A percentile compares a stretch with the other conserved stretches of the same genome.
phyloP scores from a whole-genome alignment of 148 eudicot species.

The Silene uniflora region DNA sequence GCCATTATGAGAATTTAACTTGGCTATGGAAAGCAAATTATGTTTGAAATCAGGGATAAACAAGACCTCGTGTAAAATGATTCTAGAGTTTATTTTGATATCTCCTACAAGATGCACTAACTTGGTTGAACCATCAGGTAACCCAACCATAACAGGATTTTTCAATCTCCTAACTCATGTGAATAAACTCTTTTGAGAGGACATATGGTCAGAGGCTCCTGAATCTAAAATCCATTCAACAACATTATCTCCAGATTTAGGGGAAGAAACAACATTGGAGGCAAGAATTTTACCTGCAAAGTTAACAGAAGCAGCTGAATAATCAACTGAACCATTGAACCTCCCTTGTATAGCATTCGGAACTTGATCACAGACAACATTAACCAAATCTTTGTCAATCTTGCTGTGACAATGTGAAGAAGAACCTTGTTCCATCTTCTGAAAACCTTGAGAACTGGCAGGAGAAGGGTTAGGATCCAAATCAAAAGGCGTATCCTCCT shows the following conservation, averaged over 20 bases:
- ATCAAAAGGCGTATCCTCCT: no score
- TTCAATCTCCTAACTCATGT: neutral
- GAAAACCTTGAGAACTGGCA: no score
- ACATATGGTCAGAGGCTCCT: neutral
- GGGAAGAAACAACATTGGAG: neutral
- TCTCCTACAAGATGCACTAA: neutral
- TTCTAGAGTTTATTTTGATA: neutral
- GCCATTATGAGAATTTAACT: neutral
- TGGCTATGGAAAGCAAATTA: no score
- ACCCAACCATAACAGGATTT: neutral
- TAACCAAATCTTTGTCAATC: no score
- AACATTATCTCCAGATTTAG: neutral
- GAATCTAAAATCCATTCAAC: no score
- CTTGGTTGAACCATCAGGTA: neutral
- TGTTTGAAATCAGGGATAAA: neutral
- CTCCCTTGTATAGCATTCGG: no score
- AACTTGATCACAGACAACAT: no score
- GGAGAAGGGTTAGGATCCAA: no score
- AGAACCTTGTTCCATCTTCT: no score
- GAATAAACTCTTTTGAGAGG: neutral
- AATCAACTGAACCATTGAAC: no score
- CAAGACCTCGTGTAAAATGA: neutral
- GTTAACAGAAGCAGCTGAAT: neutral
- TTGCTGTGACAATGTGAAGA: no score
- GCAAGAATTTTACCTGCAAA: neutral